phyloP scores from a whole-genome alignment of 345 rosid genomes.

The Salix exigua region DNA sequence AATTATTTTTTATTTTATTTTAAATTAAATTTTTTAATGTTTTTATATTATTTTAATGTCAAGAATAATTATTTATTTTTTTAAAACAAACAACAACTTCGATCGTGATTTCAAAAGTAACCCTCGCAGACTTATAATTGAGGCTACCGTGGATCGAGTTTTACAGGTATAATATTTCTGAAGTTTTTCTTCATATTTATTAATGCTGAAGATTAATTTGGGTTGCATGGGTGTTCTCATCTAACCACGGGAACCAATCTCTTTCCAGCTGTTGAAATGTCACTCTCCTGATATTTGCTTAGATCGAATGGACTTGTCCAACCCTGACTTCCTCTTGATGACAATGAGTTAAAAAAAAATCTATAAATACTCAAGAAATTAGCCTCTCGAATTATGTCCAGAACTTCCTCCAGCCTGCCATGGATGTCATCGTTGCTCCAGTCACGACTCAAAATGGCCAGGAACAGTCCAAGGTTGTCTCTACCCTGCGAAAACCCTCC shows the following conservation, averaged over 20 bases:
- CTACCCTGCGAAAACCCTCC: slow-evolving; percentile 1
- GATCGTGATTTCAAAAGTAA: no score
- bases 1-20: no score
- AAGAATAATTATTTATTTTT: no score
- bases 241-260: neutral
- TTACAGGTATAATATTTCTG: no score
- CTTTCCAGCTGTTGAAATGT: neutral
- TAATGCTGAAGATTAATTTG: no score
- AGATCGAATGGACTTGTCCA: neutral
- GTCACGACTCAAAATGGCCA: slow-evolving; percentile 2
- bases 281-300: neutral
- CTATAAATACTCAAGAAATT: neutral
- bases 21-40: no score
- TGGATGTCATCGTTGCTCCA: slow-evolving; percentile 34
- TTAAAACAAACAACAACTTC: no score
- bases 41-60: no score
- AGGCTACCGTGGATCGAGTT: no score
- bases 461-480: neutral
- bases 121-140: no score
- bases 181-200: no score
- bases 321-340: neutral
- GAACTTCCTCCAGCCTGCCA: neutral
- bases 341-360: neutral
- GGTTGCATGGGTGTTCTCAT: neutral
- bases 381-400: neutral